These are phyloP conservation scores for Copromyces sp. DNA, from an alignment of 495 filamentous ascomycete species.

Conservation along the genomic window DNA sequence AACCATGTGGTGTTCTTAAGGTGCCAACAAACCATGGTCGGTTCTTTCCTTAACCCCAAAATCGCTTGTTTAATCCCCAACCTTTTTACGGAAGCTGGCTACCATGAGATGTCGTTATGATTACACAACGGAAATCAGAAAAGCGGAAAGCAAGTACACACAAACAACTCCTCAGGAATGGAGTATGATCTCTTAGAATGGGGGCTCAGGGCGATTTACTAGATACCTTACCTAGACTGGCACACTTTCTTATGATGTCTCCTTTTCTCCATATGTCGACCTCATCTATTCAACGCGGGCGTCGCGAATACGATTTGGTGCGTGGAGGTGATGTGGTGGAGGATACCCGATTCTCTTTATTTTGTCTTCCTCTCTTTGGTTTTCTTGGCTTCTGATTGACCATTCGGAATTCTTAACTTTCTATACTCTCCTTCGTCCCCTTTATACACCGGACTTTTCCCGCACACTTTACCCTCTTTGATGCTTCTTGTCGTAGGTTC, in stretches of 20 bases:
- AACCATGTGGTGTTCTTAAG: neutral
- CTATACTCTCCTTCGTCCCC: neutral
- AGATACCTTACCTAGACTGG: neutral
- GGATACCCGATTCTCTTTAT: neutral
- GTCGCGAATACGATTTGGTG: neutral
- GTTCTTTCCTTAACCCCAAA: neutral
- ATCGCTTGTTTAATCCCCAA: neutral
- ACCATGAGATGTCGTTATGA: neutral
- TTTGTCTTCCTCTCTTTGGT: neutral
- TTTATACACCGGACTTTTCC: neutral
- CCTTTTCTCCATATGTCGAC: neutral
- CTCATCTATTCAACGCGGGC: neutral
- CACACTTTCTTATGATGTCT: neutral
- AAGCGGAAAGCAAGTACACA: neutral
- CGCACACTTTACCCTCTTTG: neutral
- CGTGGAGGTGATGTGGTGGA: neutral
- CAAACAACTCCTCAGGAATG: neutral
- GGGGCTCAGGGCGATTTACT: neutral
- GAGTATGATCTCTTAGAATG: neutral
- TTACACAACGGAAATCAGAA: neutral
- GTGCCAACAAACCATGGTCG: neutral
- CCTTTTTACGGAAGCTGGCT: neutral
- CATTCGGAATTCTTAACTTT: neutral
- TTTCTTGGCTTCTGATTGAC: neutral
- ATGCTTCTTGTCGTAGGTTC: neutral